phyloP scores from a whole-genome alignment of 1,284 basidiomycete species.

The Microbotryum lychnidis-dioicae region DNA sequence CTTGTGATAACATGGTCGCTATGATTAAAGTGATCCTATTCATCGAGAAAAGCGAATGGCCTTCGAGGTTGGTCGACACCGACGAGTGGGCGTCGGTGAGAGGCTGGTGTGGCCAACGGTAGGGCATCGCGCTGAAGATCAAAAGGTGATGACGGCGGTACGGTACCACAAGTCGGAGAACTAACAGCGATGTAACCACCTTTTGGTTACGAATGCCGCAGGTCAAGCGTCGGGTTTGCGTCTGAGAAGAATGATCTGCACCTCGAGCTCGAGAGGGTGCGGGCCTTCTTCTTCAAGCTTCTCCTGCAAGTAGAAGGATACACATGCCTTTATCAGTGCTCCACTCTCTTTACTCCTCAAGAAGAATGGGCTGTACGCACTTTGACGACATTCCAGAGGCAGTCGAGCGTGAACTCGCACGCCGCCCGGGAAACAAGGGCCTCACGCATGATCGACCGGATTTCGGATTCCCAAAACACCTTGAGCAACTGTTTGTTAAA shows the following conservation, averaged over 20 bases:
- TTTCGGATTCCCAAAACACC: constrained; percentile 42
- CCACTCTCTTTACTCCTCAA: not conserved
- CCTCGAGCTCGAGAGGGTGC: constrained; percentile 39
- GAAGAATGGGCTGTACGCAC: constrained; percentile 30
- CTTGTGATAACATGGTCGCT: too few species aligned
- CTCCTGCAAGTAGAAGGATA: constrained; percentile 14
- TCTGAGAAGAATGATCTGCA: constrained; percentile 39
- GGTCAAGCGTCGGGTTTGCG: constrained; percentile 9
- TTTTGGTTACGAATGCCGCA: too few species aligned
- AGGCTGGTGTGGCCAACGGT: too few species aligned
- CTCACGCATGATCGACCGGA: constrained; percentile 39
- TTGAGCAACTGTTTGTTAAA: constrained; percentile 40
- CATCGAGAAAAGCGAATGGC: too few species aligned
- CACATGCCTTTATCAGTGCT: not conserved
- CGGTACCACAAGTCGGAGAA: too few species aligned
- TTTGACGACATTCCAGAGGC: constrained; percentile 40
- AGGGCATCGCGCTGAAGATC: too few species aligned
- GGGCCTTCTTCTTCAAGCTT: constrained; percentile 32
- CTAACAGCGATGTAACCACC: too few species aligned
- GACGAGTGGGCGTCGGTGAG: too few species aligned
- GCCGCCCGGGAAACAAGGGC: constrained; percentile 40
- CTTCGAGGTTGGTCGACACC: too few species aligned
- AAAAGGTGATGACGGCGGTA: too few species aligned
- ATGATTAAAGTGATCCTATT: too few species aligned
- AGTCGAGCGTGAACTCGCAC: constrained; percentile 40